These are phyloP conservation scores for Stachybotrys chartarum DNA, from an alignment of 2,329 filamentous ascomycete genomes.

Conservation along the genomic window DNA sequence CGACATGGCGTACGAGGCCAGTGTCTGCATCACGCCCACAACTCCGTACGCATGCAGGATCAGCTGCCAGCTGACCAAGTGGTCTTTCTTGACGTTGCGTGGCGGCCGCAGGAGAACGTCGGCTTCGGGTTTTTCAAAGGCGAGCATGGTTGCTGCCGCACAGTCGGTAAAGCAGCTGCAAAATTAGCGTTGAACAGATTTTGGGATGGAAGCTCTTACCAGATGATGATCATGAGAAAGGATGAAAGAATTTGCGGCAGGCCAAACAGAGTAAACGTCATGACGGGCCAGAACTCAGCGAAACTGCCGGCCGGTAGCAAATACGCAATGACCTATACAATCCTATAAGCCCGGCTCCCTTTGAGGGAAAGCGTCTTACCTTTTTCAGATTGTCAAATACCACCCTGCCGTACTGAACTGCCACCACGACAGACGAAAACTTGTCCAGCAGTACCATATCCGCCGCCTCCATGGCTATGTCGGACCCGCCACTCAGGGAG, in stretches of 20 bases:
- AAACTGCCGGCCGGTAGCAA: constrained; percentile 68
- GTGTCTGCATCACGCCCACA: constrained; percentile 56
- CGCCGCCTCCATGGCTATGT: constrained; percentile 75
- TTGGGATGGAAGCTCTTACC: constrained; percentile 24
- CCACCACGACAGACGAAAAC: constrained; percentile 65
- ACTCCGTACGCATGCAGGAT: constrained; percentile 67
- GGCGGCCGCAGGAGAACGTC: constrained; percentile 65
- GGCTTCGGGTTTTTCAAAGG: constrained; percentile 70
- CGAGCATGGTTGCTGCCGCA: constrained; percentile 62
- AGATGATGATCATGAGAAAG: constrained; percentile 66
- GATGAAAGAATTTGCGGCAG: constrained; percentile 66
- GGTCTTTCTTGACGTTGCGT: constrained; percentile 60
- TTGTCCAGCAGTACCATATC: constrained; percentile 75
- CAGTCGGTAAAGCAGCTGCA: constrained; percentile 68
- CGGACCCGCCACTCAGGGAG: constrained; percentile 71
- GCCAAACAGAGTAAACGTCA: constrained; percentile 66
- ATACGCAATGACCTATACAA: constrained; percentile 46
- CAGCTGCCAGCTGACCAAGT: constrained; percentile 66
- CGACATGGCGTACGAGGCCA: constrained; percentile 55
- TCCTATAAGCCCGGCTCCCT: neutral
- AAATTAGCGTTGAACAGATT: neutral
- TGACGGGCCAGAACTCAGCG: constrained; percentile 68
- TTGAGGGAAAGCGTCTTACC: constrained; percentile 11
- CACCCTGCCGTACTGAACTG: constrained; percentile 63
- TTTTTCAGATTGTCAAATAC: constrained; percentile 80